A percentile compares a stretch with the other conserved stretches of the same genome.
These are phyloP conservation scores for Cladobotryum protrusum DNA, from an alignment of 2,329 filamentous ascomycete species.

Conservation along the genomic window DNA sequence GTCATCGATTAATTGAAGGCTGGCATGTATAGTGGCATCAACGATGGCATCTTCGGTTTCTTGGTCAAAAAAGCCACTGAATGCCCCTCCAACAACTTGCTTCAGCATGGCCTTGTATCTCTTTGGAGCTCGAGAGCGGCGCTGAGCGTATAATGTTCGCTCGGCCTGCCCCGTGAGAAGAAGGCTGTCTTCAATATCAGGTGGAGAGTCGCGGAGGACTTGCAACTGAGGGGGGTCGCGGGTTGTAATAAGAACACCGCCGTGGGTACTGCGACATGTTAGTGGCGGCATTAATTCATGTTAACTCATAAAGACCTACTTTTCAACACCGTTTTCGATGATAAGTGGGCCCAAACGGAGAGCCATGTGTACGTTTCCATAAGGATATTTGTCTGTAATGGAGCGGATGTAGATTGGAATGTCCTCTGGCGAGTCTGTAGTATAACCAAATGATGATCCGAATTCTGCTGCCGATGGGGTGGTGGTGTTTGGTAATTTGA, in stretches of 20 bases:
- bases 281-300: background rate
- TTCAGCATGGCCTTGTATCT: slow-evolving; percentile 35
- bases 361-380: slow-evolving; percentile 35
- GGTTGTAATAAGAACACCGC: slow-evolving; percentile 22
- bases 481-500: slow-evolving; percentile 11
- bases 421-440: slow-evolving; percentile 17
- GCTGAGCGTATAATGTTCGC: slow-evolving; percentile 15
- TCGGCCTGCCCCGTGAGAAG: slow-evolving; percentile 16
- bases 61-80: slow-evolving; percentile 22
- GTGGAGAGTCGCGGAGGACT: slow-evolving; percentile 17
- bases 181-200: slow-evolving; percentile 17
- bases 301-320: slow-evolving; percentile 21
- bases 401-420: slow-evolving; percentile 26
- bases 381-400: slow-evolving; percentile 28
- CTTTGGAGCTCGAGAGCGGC: slow-evolving; percentile 18
- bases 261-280: slow-evolving; percentile 15
- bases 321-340: slow-evolving; percentile 33
- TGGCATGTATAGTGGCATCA: slow-evolving; percentile 20
- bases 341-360: slow-evolving; percentile 33
- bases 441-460: slow-evolving; percentile 15
- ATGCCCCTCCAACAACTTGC: slow-evolving; percentile 33
- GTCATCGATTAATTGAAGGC: slow-evolving; percentile 17
- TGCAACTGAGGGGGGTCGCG: slow-evolving; percentile 20
- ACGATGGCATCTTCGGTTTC: slow-evolving; percentile 23
- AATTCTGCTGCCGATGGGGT: slow-evolving; percentile 15